phyloP scores from a whole-genome alignment of 306 rosid genomes.

The Oemleria cerasiformis region DNA sequence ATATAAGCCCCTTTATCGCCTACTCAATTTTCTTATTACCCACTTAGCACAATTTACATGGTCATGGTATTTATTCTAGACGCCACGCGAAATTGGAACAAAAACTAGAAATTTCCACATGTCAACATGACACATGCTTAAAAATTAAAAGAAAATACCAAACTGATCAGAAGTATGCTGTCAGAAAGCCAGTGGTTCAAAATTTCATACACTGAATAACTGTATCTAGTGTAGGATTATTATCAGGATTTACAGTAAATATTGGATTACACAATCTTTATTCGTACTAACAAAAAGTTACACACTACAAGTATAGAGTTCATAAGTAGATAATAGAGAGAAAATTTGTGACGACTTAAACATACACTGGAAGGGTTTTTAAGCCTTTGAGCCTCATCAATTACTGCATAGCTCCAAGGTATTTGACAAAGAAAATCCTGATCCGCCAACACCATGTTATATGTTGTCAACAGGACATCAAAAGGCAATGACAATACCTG shows the following conservation, averaged over 20 bases:
- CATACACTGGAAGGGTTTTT: constrained; percentile 91
- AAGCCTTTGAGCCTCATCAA: constrained; percentile 97
- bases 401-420: constrained; percentile 85
- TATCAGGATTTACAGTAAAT: neutral
- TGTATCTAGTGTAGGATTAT: neutral
- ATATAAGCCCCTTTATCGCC: neutral
- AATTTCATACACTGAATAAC: neutral
- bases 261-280: neutral
- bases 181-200: neutral
- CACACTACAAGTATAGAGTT: constrained; percentile 13
- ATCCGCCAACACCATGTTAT: constrained; percentile 80
- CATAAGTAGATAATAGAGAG: constrained; percentile 4
- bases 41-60: neutral
- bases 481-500: constrained; percentile 71
- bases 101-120: neutral
- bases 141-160: neutral
- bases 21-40: neutral
- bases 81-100: neutral
- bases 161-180: neutral
- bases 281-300: neutral
- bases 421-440: constrained; percentile 94
- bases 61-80: neutral
- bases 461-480: constrained; percentile 81
- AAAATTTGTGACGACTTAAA: constrained; percentile 19
- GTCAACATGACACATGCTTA: neutral